Evolutionary conservation across 78 protist genomes (phyloP).

Genomic region (Salpingoeca rosetta): DNA sequence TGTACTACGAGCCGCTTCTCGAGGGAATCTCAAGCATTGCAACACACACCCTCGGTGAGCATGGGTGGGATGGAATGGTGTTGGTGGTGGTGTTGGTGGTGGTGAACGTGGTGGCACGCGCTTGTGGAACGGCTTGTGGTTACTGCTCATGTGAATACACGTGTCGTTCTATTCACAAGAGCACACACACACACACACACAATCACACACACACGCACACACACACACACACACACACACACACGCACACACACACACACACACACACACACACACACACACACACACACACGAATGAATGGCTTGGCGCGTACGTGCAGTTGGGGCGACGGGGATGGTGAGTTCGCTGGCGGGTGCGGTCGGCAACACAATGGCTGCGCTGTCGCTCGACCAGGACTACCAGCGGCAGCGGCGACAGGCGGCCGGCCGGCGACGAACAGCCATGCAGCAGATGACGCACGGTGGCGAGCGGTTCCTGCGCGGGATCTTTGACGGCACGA

Average conservation of each 20-base stretch:
- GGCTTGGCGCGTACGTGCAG: no score
- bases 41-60: background rate
- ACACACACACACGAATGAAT: no score
- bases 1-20: slow-evolving; percentile 36
- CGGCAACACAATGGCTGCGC: slow-evolving; percentile 13
- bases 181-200: no score
- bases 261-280: no score
- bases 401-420: background rate
- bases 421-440: background rate
- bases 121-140: no score
- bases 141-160: no score
- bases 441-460: background rate
- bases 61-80: background rate
- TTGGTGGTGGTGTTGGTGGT: no score
- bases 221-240: no score
- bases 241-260: no score
- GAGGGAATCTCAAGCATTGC: background rate
- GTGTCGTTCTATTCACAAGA: no score
- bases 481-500: slow-evolving; percentile 20
- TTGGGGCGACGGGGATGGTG: background rate
- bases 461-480: background rate
- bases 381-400: slow-evolving; percentile 20
- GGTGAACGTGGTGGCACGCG: background rate
- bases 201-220: no score
- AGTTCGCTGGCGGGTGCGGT: background rate